Conservation (phyloP, 331 rosid genomes). For the Pyrus hybrid region DNA sequence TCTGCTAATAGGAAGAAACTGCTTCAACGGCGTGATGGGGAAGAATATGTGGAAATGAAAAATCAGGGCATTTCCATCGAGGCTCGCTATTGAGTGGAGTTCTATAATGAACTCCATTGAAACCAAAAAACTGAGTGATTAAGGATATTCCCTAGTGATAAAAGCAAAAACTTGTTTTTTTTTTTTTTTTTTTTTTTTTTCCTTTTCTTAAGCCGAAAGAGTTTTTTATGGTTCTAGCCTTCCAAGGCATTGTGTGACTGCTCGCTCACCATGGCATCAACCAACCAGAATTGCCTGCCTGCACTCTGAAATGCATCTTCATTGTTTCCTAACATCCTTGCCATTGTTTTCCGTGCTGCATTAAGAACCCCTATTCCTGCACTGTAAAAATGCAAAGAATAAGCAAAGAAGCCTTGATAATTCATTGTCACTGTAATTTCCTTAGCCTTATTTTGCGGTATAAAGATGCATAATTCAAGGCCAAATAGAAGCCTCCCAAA, state of each 20-base stretch:
- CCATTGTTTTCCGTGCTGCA: slow-evolving; percentile 92
- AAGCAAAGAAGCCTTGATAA: slow-evolving; percentile 11
- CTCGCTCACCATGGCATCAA: slow-evolving; percentile 78
- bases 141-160: background rate
- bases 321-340: slow-evolving; percentile 96
- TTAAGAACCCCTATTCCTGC: slow-evolving; percentile 96
- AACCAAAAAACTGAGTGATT: background rate
- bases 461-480: background rate
- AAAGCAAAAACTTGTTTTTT: background rate
- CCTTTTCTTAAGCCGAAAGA: background rate
- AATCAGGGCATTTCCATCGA: background rate
- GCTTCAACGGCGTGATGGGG: background rate
- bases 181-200: background rate
- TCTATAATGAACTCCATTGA: background rate
- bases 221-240: background rate
- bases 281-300: slow-evolving; percentile 91
- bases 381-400: slow-evolving; percentile 50
- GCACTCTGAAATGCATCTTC: slow-evolving; percentile 82
- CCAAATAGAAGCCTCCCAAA: background rate
- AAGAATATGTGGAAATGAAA: background rate
- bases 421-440: slow-evolving; percentile 9
- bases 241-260: background rate
- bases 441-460: background rate
- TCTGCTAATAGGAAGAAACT: background rate
- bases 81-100: background rate